Conservation (phyloP, 345 rosid genomes). For the Pseudoturritis turrita region DNA sequence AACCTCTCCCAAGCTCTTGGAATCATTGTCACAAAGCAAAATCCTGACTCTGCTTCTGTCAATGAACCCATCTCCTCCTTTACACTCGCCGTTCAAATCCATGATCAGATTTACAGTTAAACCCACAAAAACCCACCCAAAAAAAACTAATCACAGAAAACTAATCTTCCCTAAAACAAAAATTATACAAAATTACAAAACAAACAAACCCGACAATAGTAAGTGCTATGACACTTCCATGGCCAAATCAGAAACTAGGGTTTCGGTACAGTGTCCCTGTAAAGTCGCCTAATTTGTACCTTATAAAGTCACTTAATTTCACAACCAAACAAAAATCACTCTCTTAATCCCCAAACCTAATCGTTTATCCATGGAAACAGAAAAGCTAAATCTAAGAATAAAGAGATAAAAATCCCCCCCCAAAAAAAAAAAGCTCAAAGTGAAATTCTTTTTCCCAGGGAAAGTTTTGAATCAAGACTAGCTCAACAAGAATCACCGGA, state of each 20-base stretch:
- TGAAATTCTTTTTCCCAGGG: not conserved
- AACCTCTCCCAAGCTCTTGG: slow-evolving; percentile 69
- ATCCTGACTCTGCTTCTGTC: slow-evolving; percentile 98
- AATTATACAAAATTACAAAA: not conserved
- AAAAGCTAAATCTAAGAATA: slow-evolving; percentile 3
- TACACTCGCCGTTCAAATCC: slow-evolving; percentile 58
- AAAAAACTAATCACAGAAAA: slow-evolving; percentile 2
- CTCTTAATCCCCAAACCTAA: slow-evolving; percentile 15
- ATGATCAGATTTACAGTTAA: slow-evolving; percentile 36
- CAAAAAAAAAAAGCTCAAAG: not conserved
- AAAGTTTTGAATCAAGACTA: not conserved
- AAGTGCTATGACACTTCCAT: slow-evolving; percentile 43
- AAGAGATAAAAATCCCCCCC: slow-evolving; percentile 4
- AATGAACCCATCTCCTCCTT: slow-evolving; percentile 72
- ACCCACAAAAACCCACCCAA: slow-evolving; percentile 6
- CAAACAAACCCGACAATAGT: not conserved
- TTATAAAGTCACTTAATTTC: slow-evolving; percentile 5
- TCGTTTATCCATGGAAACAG: slow-evolving; percentile 5
- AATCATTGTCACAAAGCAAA: slow-evolving; percentile 86
- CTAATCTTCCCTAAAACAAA: not conserved
- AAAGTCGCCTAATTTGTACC: slow-evolving; percentile 12
- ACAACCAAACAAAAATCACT: slow-evolving; percentile 4
- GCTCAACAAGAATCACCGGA: slow-evolving; percentile 20
- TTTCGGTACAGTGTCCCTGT: slow-evolving; percentile 17
- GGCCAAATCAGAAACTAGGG: slow-evolving; percentile 20